Evolutionary conservation across 192 early-diverging fungal species (phyloP), one percentile per base, ranked within the genome.

Genomic region (Coemansia sp.): DNA sequence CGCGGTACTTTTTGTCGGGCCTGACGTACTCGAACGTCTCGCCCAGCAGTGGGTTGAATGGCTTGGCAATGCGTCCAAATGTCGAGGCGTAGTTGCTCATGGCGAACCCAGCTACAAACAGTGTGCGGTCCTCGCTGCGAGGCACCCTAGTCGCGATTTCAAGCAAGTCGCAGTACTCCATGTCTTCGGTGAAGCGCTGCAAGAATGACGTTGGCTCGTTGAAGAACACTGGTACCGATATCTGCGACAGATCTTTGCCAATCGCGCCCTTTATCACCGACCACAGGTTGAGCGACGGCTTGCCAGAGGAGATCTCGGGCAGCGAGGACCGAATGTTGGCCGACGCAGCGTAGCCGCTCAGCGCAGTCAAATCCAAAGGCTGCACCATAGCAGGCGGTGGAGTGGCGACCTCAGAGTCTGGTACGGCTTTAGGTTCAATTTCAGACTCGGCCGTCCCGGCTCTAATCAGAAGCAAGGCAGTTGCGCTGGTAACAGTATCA

Each of bases 11-110:
- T 59, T 92, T 92, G 68, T 96, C 93, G 19, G 86, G 78, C 28
- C 89, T 78, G 47, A 94, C 89, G 59, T 93, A 88, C 85, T 96
- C 94, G 68, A 87, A 96, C 2, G 94, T 96, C 74, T 96, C 94
- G 42, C 94, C 94, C 78, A 96, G 79, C 61, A 96, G 68, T 10
- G 94, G 93, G 74, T 96, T 96, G 82, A 96, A 96, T 2, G 94
- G 94, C 80, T 96, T 96, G 44, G 88, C 89, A n/a, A 90, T 85
- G 38, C 94, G 84, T 2, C 92, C 91, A 47, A 90, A 87, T 6
- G 92, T 93, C 38, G 89, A 92, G 9, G 91, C 91, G 50, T 91
- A 91, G 80, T 92, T 93, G 71, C 90, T 91, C 91, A 96, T 93
- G 3, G 93, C 94, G 73, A 92, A 96, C 1, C 91, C 94, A 1